Percentiles rank a stretch among this genome's conserved stretches.
phyloP scores from a whole-genome alignment of 2,329 filamentous ascomycete genomes.

The Pseudogymnoascus sp. region DNA sequence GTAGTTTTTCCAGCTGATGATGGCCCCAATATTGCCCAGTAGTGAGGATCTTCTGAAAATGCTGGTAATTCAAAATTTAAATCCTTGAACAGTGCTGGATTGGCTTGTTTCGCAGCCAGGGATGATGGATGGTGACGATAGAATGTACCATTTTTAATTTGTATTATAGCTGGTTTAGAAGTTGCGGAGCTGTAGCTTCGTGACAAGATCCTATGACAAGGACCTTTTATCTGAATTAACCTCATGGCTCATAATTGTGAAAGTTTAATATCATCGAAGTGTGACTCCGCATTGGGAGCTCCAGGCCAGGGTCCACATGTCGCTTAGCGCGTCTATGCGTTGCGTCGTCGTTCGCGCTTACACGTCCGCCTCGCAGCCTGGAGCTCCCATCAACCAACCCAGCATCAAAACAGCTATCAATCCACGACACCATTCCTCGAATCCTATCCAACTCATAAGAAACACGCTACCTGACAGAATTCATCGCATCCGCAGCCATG shows the following conservation, averaged over 20 bases:
- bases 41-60: conserved; percentile 39
- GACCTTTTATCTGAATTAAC: conserved; percentile 1
- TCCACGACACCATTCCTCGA: conserved; percentile 9
- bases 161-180: conserved; percentile 50
- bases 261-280: not conserved
- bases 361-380: conserved; percentile 14
- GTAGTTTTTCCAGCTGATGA: conserved; percentile 73
- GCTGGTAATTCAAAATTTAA: conserved; percentile 64
- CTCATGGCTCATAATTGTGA: conserved; percentile 5
- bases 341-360: conserved; percentile 9
- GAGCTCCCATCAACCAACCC: conserved; percentile 11
- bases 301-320: not conserved
- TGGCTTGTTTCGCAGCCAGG: conserved; percentile 35
- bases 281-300: conserved; percentile 17
- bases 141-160: conserved; percentile 72
- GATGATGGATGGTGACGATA: conserved; percentile 64
- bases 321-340: conserved; percentile 12
- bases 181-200: not conserved
- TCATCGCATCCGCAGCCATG: conserved; percentile 35
- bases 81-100: conserved; percentile 65
- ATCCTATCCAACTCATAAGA: not conserved
- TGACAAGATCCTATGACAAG: not conserved
- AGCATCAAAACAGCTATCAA: conserved; percentile 9
- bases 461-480: not conserved
- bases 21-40: conserved; percentile 80